Conservation (phyloP, 345 rosid species). For the Euphorbia tirucalli region DNA sequence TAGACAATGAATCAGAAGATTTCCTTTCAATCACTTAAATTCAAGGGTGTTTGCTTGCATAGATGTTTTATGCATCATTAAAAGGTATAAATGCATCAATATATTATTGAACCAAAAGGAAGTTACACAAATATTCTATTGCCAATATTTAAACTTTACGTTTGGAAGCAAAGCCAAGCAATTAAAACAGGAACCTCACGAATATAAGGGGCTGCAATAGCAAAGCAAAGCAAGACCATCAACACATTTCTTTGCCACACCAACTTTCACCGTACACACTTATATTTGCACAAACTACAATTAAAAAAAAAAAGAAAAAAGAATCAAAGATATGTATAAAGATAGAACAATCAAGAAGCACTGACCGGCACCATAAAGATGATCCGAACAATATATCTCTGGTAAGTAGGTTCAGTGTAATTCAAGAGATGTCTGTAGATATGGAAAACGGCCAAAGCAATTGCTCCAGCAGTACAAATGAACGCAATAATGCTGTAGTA, state of each 20-base stretch:
- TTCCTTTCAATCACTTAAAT: no score
- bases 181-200: neutral
- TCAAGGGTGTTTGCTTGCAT: neutral
- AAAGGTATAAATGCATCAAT: neutral
- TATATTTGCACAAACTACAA: neutral
- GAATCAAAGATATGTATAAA: neutral
- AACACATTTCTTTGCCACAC: neutral
- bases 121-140: neutral
- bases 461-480: constrained; percentile 68
- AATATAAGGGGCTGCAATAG: neutral
- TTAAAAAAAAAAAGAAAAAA: neutral
- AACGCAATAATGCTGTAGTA: constrained; percentile 55
- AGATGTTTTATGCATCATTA: neutral
- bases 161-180: neutral
- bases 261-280: neutral
- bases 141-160: neutral
- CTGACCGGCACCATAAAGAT: constrained; percentile 97
- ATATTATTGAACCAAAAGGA: neutral
- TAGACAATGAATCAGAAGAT: no score
- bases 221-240: neutral
- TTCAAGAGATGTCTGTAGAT: constrained; percentile 84
- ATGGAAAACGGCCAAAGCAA: constrained; percentile 65
- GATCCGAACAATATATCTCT: constrained; percentile 92
- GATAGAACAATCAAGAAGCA: constrained; percentile 4
- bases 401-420: constrained; percentile 91